Base-by-base conservation (phyloP, 1,284 basidiomycete species). In the Cryptococcus deneoformans region DNA sequence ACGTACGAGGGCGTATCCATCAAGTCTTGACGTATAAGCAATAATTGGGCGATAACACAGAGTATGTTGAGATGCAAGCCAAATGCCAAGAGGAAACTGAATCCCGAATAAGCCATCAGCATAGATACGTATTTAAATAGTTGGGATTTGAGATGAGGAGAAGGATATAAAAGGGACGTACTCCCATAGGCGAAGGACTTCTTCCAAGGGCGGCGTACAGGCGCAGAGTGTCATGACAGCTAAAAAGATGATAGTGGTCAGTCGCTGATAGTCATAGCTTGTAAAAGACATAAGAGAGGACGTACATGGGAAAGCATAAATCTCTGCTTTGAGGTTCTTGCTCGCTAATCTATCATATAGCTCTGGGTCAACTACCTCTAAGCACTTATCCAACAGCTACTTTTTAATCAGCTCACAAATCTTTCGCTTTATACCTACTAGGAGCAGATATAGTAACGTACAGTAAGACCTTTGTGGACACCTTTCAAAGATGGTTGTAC, bases 231-330 rank as follows among this genome's bases (percentile, higher is more conserved):
- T 99, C 60, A 99, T 82, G 29, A 98, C 86, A 55, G 94, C 92
- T 95, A 9, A n/a, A 38, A 20, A 24, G 38, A 12, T 6, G 29
- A 29, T 29, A 29, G 29, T 29, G 29, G 7, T 24, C 29, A 52
- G 47, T 52, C 16, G n/a, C 16, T 20, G 8, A 16, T 29, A 29
- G 29, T 29, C 29, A 29, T 29, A 29, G 29, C 16, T 10, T 34
- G 10, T 49, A 29, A 40, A 36, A 24, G 35, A 12, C 42, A 45
- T n/a, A 7, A 8, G 14, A 16, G 12, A 24, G 24, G 40, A 82
- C 89, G 58, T 68, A 93, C 92, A 96, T 48, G 95, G 91, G 70
- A 99, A 98, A 1, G 94, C 95, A 75, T 98, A 98, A 39, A 99
- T 86, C 73, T 98, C 93, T 5, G 95, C 95, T n/a, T 87, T 89